phyloP scores from a whole-genome alignment of 164 flowering plant species.

The Euptelea pleiosperma region DNA sequence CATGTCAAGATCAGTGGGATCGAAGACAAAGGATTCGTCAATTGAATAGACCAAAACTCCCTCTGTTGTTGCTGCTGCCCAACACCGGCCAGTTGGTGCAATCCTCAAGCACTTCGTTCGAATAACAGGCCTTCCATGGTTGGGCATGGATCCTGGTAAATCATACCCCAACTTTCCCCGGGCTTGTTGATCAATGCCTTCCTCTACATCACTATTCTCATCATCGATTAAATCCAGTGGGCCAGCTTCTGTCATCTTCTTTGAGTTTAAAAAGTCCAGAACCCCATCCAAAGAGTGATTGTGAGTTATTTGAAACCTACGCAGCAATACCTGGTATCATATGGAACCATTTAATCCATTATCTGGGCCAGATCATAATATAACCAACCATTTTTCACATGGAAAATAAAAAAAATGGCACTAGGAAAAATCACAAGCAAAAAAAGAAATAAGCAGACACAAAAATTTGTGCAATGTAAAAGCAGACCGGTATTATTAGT shows the following conservation, averaged over 20 bases:
- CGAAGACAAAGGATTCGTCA: conserved; percentile 85
- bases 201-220: conserved; percentile 77
- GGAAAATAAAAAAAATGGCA: neutral
- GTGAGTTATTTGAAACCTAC: conserved; percentile 78
- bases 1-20: conserved; percentile 96
- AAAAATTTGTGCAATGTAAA: neutral
- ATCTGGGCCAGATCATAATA: neutral
- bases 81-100: conserved; percentile 94
- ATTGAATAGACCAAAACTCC: conserved; percentile 87
- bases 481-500: too few species aligned
- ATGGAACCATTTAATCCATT: neutral
- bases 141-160: conserved; percentile 88
- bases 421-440: too few species aligned
- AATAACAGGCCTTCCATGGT: conserved; percentile 75
- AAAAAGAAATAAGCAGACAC: neutral
- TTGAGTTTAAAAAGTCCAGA: conserved; percentile 82
- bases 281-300: conserved; percentile 94
- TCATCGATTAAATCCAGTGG: conserved; percentile 92
- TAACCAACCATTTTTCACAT: neutral
- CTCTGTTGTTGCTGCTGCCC: conserved; percentile 99
- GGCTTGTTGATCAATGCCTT: conserved; percentile 78
- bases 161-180: conserved; percentile 60
- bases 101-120: conserved; percentile 82
- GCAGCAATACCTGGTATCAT: conserved; percentile 64
- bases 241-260: conserved; percentile 94